These are phyloP conservation scores for Alternaria brassicae DNA, from an alignment of 2,329 filamentous ascomycete species.

Conservation along the genomic window DNA sequence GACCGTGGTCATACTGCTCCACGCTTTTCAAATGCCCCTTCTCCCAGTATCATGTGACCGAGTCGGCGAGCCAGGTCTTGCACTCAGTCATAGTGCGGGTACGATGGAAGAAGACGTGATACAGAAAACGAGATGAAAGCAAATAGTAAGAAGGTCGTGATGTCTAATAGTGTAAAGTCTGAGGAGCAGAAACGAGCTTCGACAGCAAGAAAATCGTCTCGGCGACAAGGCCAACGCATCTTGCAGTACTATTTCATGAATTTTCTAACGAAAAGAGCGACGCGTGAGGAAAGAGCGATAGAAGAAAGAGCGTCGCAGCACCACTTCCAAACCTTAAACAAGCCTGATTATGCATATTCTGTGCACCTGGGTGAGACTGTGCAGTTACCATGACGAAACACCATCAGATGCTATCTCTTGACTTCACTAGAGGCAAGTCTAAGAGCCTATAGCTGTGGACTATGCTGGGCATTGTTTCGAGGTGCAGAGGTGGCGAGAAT, in stretches of 20 bases:
- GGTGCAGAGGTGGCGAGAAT: not conserved
- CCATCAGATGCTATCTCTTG: not conserved
- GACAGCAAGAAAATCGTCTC: not conserved
- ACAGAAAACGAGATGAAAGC: too few species aligned
- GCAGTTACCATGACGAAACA: not conserved
- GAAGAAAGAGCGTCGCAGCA: not conserved
- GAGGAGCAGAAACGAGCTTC: too few species aligned
- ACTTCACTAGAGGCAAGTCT: not conserved
- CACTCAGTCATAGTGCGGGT: too few species aligned
- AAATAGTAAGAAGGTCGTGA: too few species aligned
- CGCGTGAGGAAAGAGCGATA: not conserved
- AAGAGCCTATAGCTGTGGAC: not conserved
- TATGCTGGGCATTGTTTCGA: not conserved
- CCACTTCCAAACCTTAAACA: not conserved
- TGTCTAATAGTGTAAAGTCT: too few species aligned
- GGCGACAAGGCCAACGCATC: not conserved
- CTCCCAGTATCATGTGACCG: too few species aligned
- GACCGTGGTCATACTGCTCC: too few species aligned
- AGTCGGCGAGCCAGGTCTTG: too few species aligned
- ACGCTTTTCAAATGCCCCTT: too few species aligned
- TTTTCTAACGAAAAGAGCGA: not conserved
- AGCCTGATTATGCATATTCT: not conserved
- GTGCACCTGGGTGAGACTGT: not conserved
- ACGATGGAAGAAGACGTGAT: too few species aligned
- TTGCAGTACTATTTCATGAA: not conserved